Evolutionary conservation across 441 rosid genomes (phyloP), one percentile per base, ranked within the genome.

Genomic region (Jatropha podagrica): DNA sequence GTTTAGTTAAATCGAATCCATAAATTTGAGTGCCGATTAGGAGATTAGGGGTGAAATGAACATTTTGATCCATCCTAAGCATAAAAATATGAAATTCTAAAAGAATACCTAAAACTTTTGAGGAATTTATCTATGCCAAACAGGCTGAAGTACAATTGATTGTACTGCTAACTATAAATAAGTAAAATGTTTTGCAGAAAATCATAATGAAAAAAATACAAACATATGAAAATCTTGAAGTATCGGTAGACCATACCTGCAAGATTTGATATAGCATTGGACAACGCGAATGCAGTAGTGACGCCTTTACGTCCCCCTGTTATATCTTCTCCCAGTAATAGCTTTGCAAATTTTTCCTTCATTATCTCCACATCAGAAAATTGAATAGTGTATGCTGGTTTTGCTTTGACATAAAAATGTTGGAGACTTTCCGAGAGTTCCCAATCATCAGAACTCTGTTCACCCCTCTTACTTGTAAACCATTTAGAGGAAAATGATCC

Each of bases 401-500:
- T 90, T 81, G 89, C 88, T 72, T 89, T 91, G 77, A 80, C 86
- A 77, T 81, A 80, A 76, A 83, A 84, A 79, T 86, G 82, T n/a
- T 79, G 84, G 67, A 90, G 89, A 82, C 90, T 85, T 83, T 84
- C 86, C 13, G 85, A 68, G 70, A 79, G 77, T 58, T 87, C 92
- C 92, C 90, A 88, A 60, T 84, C 94, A 76, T 88, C 91, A 13
- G 69, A 85, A 69, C 85, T 82, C 17, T 77, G 88, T 32, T 80
- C 94, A 12, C 84, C 94, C 74, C 72, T 85, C 84, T 90, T 93
- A 59, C 40, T 59, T 17, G 82, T 48, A 78, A 90, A 68, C 95
- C 97, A 93, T 79, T 93, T 92, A 0, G 98, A 96, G 75, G 97
- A 88, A 76, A 92, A 86, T 20, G 99, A 96, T 68, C 97, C 94